Evolutionary conservation across 164 flowering plant species (phyloP), one percentile per base, ranked within the genome.

Genomic region (Kalanchoe fedtschenkoi): DNA sequence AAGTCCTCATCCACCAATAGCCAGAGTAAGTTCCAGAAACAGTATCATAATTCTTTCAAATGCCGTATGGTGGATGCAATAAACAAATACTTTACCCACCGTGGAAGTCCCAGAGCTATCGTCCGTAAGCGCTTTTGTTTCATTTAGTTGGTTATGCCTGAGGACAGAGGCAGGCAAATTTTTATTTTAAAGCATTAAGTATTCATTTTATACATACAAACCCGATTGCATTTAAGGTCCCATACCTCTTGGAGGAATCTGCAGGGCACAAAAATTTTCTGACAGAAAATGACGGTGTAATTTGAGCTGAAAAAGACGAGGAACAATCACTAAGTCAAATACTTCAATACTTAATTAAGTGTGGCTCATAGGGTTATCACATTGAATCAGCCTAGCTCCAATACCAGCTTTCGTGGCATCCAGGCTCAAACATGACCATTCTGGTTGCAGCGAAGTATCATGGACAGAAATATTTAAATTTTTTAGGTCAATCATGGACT

Each of bases 241-340:
- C 71, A 14, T 55, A 76, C 80, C 80, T 75, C n/a, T 70, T 62
- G 57, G 78, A 71, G 64, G 68, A 64, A 65, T 73, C 64, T 28
- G 61, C 67, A 17, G 74, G 67, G 77, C 80, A 77, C 65, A 77
- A 65, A 44, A 69, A 42, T 55, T 62, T 34, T 26, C 70, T 33
- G 24, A 71, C 30, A 34, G 77, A 65, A 34, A 65, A 43, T 29
- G 76, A 62, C 35, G 72, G 55, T 33, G 65, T 59, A 63, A 76
- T 41, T 68, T 60, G 72, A 22, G 55, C 83, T 75, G 76, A 9
- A 1, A 44, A 26, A 56, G 14, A 26, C 30, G 15, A 57, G 16
- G 60, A 17, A 15, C 55, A 47, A 47, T 19, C 24, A 47, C 55
- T 6, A 47, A 47, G 6, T 19, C 9, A 19, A 51, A 22, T 34